Base-by-base conservation (phyloP, 106 monocot genomes). In the Xerophyta viscosa region DNA sequence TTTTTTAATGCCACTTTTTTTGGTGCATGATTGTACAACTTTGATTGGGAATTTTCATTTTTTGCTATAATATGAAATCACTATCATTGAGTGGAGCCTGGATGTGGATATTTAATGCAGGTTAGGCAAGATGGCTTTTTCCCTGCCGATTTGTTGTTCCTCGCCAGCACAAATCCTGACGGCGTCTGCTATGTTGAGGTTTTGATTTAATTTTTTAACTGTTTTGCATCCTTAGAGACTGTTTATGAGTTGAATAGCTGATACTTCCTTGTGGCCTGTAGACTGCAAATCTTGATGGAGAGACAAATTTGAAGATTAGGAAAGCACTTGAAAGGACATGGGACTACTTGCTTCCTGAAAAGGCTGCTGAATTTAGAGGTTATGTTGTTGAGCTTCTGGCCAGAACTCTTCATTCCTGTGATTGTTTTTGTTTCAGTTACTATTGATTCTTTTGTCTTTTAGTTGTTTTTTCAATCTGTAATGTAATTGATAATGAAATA, bases 221-320 rank as follows among this genome's bases (percentile, higher is more conserved):
- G n/a, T n/a, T n/a, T n/a, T n/a, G n/a, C n/a, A n/a, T n/a, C n/a
- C n/a, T n/a, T n/a, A n/a, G n/a, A n/a, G 3, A 1, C 8, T 46
- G 46, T 2, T 17, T 46, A 20, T 17, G n/a, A n/a, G n/a, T 46
- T 52, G 8, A n/a, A 62, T 19, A 20, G 54, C 60, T 58, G 52
- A 48, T 20, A 23, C 57, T 74, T 41, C 14, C 67, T 41, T 29
- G 42, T 62, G 39, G 2, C 15, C 62, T n/a, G n/a, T n/a, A 96
- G 94, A 96, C 94, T 48, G 81, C 94, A 54, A 96, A 96, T 79
- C 76, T 96, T 60, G 94, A 96, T 60, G 94, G 94, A 31, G 94
- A 96, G 65, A 96, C 94, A 37, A 96, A 96, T 68, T 71, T 96
- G 72, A 96, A 96, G 68, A 96, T 96, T 20, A 81, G 94, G 67